Evolutionary conservation across 768 basidiomycete genomes (phyloP), one percentile per base, ranked within the genome.

Genomic region (Hygrocybe coccinea): DNA sequence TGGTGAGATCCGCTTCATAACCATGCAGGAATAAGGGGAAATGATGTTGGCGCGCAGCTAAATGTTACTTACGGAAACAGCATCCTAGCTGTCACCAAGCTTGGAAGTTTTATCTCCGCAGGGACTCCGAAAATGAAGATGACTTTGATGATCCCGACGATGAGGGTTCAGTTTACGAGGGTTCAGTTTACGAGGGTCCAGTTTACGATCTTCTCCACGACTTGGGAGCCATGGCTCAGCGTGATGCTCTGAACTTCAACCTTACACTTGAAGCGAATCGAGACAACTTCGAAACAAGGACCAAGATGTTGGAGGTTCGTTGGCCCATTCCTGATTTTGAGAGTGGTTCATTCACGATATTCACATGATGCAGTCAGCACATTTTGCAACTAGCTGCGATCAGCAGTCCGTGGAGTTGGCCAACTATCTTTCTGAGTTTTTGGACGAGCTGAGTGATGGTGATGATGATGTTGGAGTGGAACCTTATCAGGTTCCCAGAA

Each of bases 401-500:
- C 19, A 52, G 2, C 51, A 56, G 49, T 24, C 21, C 3, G 19
- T 12, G 3, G 36, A 41, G 34, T 29, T 64, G 45, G 50, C 50
- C 2, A 25, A 45, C 25, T 60, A 58, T 49, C 52, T 64, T 6
- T 39, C 47, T 41, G 54, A 55, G 6, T 21, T 43, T 37, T n/a
- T 58, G 11, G 29, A 24, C 36, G 24, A 48, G 29, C 12, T 45
- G 15, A 17, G 53, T 29, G 47, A 49, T 19, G 17, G 53, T 29
- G 47, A 21, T 10, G 44, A 34, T n/a, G 2, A 33, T 4, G 52
- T 61, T 37, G 67, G 65, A 1, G 21, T 33, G 9, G 55, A 56
- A 11, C 65, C 65, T 1, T 69, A 56, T 56, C 37, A 50, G 24
- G 60, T 69, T n/a, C 65, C 67, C 2, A 46, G 55, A 5, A 45